Percentiles rank a stretch among this genome's conserved stretches.
Conservation (phyloP, 2,329 filamentous ascomycete species). For the Aspergillus sp. region DNA sequence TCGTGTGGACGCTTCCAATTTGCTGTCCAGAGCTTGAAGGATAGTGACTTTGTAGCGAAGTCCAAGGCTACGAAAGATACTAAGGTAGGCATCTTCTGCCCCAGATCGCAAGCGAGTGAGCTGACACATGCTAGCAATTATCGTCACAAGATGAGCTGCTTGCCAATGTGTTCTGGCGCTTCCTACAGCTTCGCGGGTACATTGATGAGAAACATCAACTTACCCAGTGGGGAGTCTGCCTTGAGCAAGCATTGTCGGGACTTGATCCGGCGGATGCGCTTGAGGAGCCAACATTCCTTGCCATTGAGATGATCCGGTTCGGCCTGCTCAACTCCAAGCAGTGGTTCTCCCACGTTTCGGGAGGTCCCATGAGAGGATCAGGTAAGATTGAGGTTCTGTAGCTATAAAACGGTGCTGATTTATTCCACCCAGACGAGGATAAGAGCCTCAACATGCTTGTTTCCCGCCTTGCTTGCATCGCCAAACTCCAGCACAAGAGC, state of each 20-base stretch:
- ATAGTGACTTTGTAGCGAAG: constrained; percentile 68
- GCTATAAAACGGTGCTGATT: constrained; percentile 10
- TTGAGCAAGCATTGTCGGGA: constrained; percentile 68
- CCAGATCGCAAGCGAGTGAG: neutral
- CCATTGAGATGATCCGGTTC: constrained; percentile 80
- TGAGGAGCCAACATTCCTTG: constrained; percentile 78
- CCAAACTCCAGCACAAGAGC: constrained; percentile 76
- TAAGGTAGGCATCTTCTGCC: constrained; percentile 30
- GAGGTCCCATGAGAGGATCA: constrained; percentile 60
- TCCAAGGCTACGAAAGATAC: constrained; percentile 63
- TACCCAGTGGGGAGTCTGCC: constrained; percentile 79
- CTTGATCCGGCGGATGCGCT: constrained; percentile 61
- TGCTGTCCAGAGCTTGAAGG: constrained; percentile 65
- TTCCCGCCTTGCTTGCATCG: constrained; percentile 80
- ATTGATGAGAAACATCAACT: constrained; percentile 75
- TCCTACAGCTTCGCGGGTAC: constrained; percentile 86
- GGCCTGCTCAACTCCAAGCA: constrained; percentile 74
- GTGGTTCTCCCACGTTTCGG: constrained; percentile 60
- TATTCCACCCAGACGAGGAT: constrained; percentile 63
- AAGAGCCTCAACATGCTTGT: constrained; percentile 77
- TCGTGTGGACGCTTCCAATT: constrained; percentile 38
- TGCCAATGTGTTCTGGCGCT: constrained; percentile 80
- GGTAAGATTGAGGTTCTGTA: constrained; percentile 32
- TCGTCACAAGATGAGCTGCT: constrained; percentile 71
- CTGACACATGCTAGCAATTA: constrained; percentile 39